phyloP scores from a whole-genome alignment of 2,329 filamentous ascomycete genomes.

The Dactylellina drechsleri region DNA sequence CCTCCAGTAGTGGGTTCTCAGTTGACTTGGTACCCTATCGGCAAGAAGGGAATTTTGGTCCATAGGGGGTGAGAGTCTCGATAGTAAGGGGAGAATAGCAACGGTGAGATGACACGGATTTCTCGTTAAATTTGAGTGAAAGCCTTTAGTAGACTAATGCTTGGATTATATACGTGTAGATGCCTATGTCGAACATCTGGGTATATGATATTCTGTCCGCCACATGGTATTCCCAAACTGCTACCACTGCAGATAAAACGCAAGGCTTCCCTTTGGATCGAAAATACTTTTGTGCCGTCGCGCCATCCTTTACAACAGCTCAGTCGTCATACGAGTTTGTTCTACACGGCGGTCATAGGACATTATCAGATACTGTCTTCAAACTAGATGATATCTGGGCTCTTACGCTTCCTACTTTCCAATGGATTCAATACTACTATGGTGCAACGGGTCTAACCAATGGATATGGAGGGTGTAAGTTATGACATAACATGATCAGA shows the following conservation, averaged over 20 bases:
- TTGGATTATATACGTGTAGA: conserved; percentile 19
- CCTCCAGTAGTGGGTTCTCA: conserved; percentile 28
- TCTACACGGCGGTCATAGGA: conserved; percentile 37
- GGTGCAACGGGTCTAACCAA: conserved; percentile 19
- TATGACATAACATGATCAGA: neutral
- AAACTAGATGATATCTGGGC: conserved; percentile 43
- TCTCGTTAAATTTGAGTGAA: neutral
- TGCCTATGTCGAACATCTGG: conserved; percentile 28
- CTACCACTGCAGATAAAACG: conserved; percentile 18
- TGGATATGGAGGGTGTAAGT: conserved; percentile 28
- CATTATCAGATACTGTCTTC: conserved; percentile 11
- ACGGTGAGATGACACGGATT: conserved; percentile 14
- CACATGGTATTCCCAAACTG: conserved; percentile 33
- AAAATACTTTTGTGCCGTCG: conserved; percentile 42
- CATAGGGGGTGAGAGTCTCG: conserved; percentile 27
- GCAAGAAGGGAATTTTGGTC: conserved; percentile 37
- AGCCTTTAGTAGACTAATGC: neutral
- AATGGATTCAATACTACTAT: conserved; percentile 46
- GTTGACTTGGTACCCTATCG: conserved; percentile 40
- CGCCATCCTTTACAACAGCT: conserved; percentile 19
- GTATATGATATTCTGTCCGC: conserved; percentile 41
- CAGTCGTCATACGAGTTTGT: conserved; percentile 36
- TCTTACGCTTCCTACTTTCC: conserved; percentile 38
- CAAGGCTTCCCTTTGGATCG: conserved; percentile 36
- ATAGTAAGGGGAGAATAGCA: conserved; percentile 27